Conservation (phyloP, 495 filamentous ascomycete species). For the Aspergillus carlsbadensis region DNA sequence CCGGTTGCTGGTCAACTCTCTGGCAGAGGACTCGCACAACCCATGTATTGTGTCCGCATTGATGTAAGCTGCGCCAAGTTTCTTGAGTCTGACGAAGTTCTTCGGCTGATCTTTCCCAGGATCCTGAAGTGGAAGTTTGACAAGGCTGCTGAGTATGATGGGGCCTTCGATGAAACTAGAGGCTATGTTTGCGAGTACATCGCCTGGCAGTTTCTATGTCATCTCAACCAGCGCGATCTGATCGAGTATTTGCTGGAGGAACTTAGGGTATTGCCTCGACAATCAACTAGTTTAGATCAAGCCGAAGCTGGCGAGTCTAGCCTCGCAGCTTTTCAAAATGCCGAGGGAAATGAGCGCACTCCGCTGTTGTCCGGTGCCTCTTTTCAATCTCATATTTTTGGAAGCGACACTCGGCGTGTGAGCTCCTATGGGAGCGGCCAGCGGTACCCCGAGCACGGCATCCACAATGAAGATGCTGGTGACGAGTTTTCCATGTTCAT, state of each 20-base stretch:
- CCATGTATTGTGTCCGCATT: conserved; percentile 74
- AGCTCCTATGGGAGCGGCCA: conserved; percentile 10
- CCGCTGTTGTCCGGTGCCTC: conserved; percentile 30
- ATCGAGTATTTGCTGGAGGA: conserved; percentile 85
- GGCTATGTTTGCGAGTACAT: conserved; percentile 88
- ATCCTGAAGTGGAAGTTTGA: conserved; percentile 79
- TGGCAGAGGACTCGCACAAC: conserved; percentile 66
- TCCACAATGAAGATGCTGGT: conserved; percentile 32
- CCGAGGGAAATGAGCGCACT: conserved; percentile 23
- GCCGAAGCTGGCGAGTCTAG: conserved; percentile 27
- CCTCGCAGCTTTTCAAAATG: conserved; percentile 7
- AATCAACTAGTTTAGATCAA: conserved; percentile 20
- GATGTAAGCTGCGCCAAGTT: conserved; percentile 52
- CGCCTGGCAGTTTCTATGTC: conserved; percentile 83
- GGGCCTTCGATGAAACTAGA: conserved; percentile 70
- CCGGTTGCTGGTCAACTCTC: conserved; percentile 61
- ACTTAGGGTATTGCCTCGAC: conserved; percentile 42
- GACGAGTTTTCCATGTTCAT: conserved; percentile 67
- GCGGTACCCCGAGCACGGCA: conserved; percentile 9
- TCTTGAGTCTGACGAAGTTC: not conserved
- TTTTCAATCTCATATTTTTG: conserved; percentile 26
- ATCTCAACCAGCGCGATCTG: conserved; percentile 74
- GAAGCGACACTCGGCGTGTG: conserved; percentile 13
- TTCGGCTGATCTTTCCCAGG: conserved; percentile 36
- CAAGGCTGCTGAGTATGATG: conserved; percentile 59